Percentiles rank a stretch among this genome's conserved stretches.
Evolutionary conservation across 1,139 yeast species (phyloP).

Genomic region (Taphrina confusa): DNA sequence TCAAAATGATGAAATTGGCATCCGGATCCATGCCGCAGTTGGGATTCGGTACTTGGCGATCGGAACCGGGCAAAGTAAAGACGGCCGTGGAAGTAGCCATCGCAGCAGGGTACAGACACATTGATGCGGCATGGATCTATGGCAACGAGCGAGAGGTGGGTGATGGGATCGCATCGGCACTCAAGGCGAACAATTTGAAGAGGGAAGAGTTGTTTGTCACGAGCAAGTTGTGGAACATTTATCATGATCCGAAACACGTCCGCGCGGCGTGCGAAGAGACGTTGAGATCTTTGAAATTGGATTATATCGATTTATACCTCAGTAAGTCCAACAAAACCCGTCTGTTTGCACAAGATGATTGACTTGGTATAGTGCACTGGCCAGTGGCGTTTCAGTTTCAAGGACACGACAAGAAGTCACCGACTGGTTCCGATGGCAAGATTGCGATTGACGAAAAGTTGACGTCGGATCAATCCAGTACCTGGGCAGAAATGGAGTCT

Average conservation of each 20-base stretch:
- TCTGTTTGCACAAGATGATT: background rate
- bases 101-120: conserved; percentile 70
- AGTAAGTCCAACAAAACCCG: background rate
- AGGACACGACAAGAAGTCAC: conserved; percentile 9
- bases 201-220: conserved; percentile 74
- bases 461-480: conserved; percentile 43
- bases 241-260: conserved; percentile 55
- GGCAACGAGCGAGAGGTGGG: conserved; percentile 56
- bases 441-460: conserved; percentile 5
- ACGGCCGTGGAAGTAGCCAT: conserved; percentile 65
- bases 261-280: conserved; percentile 52
- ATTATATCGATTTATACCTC: conserved; percentile 59
- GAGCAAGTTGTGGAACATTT: conserved; percentile 57
- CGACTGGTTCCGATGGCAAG: conserved; percentile 27
- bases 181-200: conserved; percentile 65
- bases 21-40: conserved; percentile 33
- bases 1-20: conserved; percentile 12
- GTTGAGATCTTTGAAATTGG: conserved; percentile 58
- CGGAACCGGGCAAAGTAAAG: conserved; percentile 60
- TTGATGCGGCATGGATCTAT: conserved; percentile 44
- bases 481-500: conserved; percentile 67
- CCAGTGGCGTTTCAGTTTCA: conserved; percentile 29
- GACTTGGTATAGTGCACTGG: conserved; percentile 30
- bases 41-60: conserved; percentile 76
- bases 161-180: conserved; percentile 27